Percentiles rank a stretch among this genome's conserved stretches.
Conservation (phyloP, 345 rosid genomes). For the Arabidopsis suecica region DNA sequence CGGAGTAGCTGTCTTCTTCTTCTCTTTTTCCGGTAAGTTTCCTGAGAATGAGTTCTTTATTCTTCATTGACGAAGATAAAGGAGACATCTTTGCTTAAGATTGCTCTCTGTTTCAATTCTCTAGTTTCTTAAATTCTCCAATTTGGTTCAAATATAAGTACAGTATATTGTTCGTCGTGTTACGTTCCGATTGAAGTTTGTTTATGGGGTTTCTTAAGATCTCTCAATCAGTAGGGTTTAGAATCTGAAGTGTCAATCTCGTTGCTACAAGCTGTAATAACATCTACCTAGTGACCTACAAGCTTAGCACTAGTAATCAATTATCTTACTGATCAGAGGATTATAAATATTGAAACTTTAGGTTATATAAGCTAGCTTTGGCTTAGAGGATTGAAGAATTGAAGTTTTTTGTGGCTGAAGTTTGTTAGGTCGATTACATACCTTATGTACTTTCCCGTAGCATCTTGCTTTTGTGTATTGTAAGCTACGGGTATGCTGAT, state of each 20-base stretch:
- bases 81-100: neutral
- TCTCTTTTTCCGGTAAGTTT: slow-evolving; percentile 2
- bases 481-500: neutral
- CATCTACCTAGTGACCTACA: neutral
- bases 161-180: neutral
- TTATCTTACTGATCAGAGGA: neutral
- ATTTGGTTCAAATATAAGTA: neutral
- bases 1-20: slow-evolving; percentile 22
- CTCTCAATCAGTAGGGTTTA: neutral
- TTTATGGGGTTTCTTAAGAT: neutral
- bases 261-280: neutral
- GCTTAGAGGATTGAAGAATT: neutral
- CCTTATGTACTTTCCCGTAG: neutral
- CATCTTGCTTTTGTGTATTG: too few species aligned
- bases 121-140: neutral
- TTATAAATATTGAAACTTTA: neutral
- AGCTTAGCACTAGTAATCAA: neutral
- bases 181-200: neutral
- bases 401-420: neutral
- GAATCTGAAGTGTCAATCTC: slow-evolving; percentile 1
- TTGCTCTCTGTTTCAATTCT: neutral
- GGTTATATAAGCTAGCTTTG: neutral
- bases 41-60: neutral
- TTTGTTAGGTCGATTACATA: neutral
- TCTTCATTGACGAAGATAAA: neutral